Evolutionary conservation across 106 monocot genomes (phyloP).

Genomic region (Dendrobium chrysotoxum): DNA sequence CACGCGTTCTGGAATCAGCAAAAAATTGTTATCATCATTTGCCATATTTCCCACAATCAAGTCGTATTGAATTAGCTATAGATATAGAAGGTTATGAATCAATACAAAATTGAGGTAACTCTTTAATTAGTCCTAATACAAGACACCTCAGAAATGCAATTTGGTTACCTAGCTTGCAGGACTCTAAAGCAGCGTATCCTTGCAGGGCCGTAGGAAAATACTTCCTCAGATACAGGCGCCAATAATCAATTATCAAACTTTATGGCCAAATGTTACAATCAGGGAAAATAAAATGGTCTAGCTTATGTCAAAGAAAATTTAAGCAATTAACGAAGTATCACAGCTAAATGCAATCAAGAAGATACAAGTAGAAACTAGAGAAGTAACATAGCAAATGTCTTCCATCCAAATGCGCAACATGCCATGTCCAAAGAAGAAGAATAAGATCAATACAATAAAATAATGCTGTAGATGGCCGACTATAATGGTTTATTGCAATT

Average conservation of each 20-base stretch:
- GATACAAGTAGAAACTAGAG: not conserved
- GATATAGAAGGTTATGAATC: not conserved
- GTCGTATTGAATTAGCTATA: not conserved
- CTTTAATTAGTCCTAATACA: not conserved
- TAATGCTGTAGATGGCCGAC: no score
- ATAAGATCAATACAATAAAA: no score
- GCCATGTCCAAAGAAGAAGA: no score
- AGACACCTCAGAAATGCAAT: no score
- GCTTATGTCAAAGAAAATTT: not conserved
- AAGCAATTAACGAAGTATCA: not conserved
- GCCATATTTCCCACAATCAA: not conserved
- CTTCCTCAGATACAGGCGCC: not conserved
- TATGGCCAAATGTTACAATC: not conserved
- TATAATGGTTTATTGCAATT: no score
- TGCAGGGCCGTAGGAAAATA: not conserved
- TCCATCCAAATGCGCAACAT: not conserved
- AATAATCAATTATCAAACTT: not conserved
- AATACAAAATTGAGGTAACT: not conserved
- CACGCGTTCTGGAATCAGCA: constrained; percentile 48
- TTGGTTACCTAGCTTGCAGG: no score
- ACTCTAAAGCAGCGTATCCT: no score
- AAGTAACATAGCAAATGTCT: not conserved
- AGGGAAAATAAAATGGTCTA: not conserved
- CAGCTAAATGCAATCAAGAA: no score
- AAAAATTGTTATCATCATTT: not conserved